Percentiles rank a stretch among this genome's conserved stretches.
Evolutionary conservation across 345 rosid species (phyloP).

Genomic region (Raphanus sativus): DNA sequence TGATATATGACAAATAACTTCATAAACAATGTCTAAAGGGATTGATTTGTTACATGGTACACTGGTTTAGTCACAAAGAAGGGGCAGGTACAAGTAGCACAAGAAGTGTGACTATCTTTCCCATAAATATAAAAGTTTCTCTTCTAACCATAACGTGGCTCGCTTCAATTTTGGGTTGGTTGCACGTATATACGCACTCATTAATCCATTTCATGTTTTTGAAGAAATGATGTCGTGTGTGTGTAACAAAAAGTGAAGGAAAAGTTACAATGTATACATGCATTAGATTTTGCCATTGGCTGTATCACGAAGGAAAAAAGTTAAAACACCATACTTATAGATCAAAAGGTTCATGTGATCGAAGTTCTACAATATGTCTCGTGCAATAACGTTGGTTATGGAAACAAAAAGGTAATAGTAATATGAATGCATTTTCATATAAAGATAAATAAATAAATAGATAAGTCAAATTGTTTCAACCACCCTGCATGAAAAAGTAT

Average conservation of each 20-base stretch:
- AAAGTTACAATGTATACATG: constrained; percentile 2
- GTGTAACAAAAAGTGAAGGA: not conserved
- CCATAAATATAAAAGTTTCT: constrained; percentile 10
- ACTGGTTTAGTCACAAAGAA: not conserved
- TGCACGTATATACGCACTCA: not conserved
- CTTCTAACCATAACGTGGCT: constrained; percentile 20
- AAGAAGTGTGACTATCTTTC: not conserved
- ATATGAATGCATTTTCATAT: constrained; percentile 22
- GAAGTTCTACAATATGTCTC: constrained; percentile 21
- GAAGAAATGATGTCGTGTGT: not conserved
- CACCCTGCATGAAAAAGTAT: constrained; percentile 33
- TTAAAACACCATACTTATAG: not conserved
- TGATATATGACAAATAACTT: no score
- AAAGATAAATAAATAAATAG: not conserved
- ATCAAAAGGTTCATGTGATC: constrained; percentile 22
- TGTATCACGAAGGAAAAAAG: not conserved
- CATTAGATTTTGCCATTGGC: not conserved
- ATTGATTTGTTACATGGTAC: not conserved
- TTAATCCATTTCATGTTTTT: not conserved
- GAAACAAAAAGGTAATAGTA: constrained; percentile 24
- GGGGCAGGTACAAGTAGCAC: not conserved
- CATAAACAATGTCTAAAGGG: no score
- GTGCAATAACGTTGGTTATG: constrained; percentile 24
- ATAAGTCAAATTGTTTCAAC: constrained; percentile 32
- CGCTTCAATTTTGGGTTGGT: constrained; percentile 19